Conservation (phyloP, 2,329 filamentous ascomycete species). For the Calonectria pteridis region DNA sequence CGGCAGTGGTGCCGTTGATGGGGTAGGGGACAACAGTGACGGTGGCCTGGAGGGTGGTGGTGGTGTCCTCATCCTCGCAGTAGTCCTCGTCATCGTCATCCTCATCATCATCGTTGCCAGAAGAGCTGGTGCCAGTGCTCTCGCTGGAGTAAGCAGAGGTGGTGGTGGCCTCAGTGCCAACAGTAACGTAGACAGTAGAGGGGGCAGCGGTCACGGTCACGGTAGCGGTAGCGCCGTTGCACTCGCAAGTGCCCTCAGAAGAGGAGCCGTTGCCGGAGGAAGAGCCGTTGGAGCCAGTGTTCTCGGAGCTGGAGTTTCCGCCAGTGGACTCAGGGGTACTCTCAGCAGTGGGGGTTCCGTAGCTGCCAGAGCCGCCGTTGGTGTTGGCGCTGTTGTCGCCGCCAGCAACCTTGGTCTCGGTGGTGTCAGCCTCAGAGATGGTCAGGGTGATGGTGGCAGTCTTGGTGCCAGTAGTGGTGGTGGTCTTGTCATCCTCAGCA, state of each 20-base stretch:
- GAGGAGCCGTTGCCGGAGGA: constrained; percentile 34
- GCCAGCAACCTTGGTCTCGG: constrained; percentile 37
- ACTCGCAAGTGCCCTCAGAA: constrained; percentile 30
- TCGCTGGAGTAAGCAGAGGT: constrained; percentile 40
- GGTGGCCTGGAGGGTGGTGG: constrained; percentile 47
- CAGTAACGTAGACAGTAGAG: constrained; percentile 53
- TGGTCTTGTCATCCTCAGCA: constrained; percentile 40
- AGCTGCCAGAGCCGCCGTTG: neutral
- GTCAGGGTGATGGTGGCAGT: constrained; percentile 53
- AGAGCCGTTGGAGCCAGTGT: neutral
- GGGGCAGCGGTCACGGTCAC: constrained; percentile 49
- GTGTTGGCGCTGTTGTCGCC: constrained; percentile 25
- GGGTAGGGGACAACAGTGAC: constrained; percentile 59
- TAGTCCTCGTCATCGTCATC: neutral
- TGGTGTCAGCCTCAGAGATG: constrained; percentile 42
- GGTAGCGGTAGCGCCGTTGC: constrained; percentile 40
- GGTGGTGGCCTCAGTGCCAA: constrained; percentile 39
- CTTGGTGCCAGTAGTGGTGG: constrained; percentile 55
- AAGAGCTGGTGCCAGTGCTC: constrained; percentile 31
- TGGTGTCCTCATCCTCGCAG: constrained; percentile 38
- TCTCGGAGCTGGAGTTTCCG: neutral
- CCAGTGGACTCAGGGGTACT: constrained; percentile 31
- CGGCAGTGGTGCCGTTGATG: constrained; percentile 48
- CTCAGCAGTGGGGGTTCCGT: constrained; percentile 38
- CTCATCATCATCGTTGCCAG: neutral